Conservation (phyloP, 257 asterid genomes). For the Lantana camara region DNA sequence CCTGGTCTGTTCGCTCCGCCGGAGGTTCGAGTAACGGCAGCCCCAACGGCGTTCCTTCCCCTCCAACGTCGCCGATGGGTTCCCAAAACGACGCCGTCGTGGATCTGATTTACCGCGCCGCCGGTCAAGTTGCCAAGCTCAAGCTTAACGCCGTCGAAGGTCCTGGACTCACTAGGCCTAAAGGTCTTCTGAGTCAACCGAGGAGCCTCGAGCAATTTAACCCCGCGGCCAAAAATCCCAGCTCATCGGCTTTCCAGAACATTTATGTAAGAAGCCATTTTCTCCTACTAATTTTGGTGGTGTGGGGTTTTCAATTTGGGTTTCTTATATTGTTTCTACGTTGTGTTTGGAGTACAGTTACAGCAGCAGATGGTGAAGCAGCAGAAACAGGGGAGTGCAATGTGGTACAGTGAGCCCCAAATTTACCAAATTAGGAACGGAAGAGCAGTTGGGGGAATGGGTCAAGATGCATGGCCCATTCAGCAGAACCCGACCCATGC, state of each 20-base stretch:
- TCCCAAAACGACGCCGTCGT: constrained; percentile 38
- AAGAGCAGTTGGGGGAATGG: constrained; percentile 25
- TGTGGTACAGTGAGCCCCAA: constrained; percentile 45
- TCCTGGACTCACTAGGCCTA: constrained; percentile 10
- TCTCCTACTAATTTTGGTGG: too few species aligned
- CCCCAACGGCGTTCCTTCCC: constrained; percentile 49
- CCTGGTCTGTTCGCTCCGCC: constrained; percentile 48
- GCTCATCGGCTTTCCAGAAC: constrained; percentile 24
- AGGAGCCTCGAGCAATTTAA: constrained; percentile 21
- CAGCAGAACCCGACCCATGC: constrained; percentile 33
- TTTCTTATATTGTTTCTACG: background rate
- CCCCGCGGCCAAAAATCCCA: constrained; percentile 13
- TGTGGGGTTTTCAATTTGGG: too few species aligned
- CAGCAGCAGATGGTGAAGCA: constrained; percentile 39
- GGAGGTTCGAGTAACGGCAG: constrained; percentile 48
- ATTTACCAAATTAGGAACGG: constrained; percentile 27
- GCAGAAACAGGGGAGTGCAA: constrained; percentile 34
- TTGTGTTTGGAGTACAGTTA: background rate
- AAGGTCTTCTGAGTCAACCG: constrained; percentile 29
- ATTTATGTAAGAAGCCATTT: constrained; percentile 36
- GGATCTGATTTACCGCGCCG: constrained; percentile 57
- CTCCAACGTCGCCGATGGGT: constrained; percentile 46
- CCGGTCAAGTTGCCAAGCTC: constrained; percentile 53
- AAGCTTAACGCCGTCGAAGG: constrained; percentile 41
- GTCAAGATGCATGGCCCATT: constrained; percentile 40